A percentile compares a stretch with the other conserved stretches of the same genome.
Conservation (phyloP, 176 grass and related monocot species). For the Alloteropsis semialata region DNA sequence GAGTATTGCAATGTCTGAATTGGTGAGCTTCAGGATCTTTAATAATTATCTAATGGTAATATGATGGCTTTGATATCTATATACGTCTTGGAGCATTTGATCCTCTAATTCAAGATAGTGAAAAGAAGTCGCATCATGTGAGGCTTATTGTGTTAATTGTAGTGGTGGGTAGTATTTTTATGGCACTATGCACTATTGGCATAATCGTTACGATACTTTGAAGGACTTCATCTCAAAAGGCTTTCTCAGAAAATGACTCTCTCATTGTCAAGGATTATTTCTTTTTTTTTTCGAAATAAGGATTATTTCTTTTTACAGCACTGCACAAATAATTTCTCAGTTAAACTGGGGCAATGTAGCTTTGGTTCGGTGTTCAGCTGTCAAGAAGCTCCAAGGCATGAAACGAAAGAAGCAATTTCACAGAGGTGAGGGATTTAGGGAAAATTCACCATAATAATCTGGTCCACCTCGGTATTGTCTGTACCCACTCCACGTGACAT, state of each 20-base stretch:
- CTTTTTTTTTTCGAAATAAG: too few species aligned
- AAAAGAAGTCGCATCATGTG: neutral
- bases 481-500: neutral
- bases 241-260: neutral
- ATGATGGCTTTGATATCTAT: constrained; percentile 20
- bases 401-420: constrained; percentile 47
- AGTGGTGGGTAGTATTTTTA: neutral
- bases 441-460: constrained; percentile 38
- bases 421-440: constrained; percentile 35
- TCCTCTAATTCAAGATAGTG: neutral
- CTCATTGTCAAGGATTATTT: constrained; percentile 11
- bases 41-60: constrained; percentile 13
- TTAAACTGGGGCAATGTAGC: constrained; percentile 29
- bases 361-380: constrained; percentile 45
- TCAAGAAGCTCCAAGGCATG: constrained; percentile 46
- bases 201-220: neutral
- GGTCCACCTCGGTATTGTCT: constrained; percentile 2
- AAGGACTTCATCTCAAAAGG: neutral
- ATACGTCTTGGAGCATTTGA: constrained; percentile 26
- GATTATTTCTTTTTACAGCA: constrained; percentile 19
- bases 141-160: neutral
- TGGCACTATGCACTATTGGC: neutral
- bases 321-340: constrained; percentile 40
- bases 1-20: constrained; percentile 27
- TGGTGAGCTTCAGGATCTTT: constrained; percentile 12